Conservation (phyloP, 2,329 filamentous ascomycete species). For the Tolypocladium endophyticum region DNA sequence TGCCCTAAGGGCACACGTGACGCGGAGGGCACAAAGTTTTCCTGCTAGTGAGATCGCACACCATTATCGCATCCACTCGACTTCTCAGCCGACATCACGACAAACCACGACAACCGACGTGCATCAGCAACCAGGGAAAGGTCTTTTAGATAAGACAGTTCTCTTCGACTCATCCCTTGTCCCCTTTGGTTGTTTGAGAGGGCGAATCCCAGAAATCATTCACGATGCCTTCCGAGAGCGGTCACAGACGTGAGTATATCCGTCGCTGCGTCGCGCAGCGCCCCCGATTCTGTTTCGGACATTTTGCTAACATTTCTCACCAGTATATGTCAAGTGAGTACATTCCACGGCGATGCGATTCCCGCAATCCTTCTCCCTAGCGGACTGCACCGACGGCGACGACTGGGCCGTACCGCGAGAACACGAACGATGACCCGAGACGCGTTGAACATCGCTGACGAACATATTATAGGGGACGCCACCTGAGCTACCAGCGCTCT, state of each 20-base stretch:
- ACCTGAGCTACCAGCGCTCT: slow-evolving; percentile 95
- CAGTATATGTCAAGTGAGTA: slow-evolving; percentile 87
- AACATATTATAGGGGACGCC: slow-evolving; percentile 64
- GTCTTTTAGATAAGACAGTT: slow-evolving; percentile 36
- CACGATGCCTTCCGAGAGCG: slow-evolving; percentile 83
- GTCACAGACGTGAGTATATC: slow-evolving; percentile 70
- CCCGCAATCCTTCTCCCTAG: background rate
- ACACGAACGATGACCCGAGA: slow-evolving; percentile 1
- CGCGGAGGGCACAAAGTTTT: slow-evolving; percentile 23
- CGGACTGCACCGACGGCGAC: background rate
- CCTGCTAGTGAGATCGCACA: slow-evolving; percentile 21
- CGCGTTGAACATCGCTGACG: slow-evolving; percentile 16
- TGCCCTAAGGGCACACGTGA: slow-evolving; percentile 26
- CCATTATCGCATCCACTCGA: slow-evolving; percentile 24
- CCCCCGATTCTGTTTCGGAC: background rate
- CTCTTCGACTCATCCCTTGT: slow-evolving; percentile 26
- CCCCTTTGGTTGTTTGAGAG: slow-evolving; percentile 35
- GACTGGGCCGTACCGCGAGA: background rate
- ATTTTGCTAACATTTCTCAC: slow-evolving; percentile 25
- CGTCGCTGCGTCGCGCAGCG: background rate
- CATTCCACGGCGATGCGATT: background rate
- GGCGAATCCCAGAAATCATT: slow-evolving; percentile 34
- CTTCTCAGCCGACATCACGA: slow-evolving; percentile 24
- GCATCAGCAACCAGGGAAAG: slow-evolving; percentile 28
- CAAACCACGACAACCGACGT: slow-evolving; percentile 25